Evolutionary conservation across 306 rosid genomes (phyloP).

Genomic region (Vigna angularis): DNA sequence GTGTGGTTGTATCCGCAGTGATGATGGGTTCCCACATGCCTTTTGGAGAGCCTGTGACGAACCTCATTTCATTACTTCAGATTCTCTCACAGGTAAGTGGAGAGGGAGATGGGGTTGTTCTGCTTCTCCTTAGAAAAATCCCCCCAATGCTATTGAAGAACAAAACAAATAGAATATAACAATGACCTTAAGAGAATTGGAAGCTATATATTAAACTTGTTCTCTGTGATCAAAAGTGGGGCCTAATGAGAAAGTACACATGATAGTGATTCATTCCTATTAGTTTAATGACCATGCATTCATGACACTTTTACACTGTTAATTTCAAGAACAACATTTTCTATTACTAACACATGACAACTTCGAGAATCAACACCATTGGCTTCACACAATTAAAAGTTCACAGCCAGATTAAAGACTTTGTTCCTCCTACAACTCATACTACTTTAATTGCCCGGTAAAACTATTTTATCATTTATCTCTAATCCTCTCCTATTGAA

Average conservation of each 20-base stretch:
- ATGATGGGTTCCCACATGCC: conserved; percentile 79
- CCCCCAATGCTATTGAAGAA: conserved; percentile 30
- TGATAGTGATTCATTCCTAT: conserved; percentile 31
- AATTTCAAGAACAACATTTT: too few species aligned
- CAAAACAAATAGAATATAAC: not conserved
- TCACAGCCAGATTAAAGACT: too few species aligned
- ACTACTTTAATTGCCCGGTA: too few species aligned
- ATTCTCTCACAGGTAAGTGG: conserved; percentile 28
- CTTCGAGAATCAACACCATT: too few species aligned
- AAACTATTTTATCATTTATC: too few species aligned
- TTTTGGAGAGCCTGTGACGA: conserved; percentile 65
- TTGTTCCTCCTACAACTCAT: too few species aligned
- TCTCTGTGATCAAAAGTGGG: conserved; percentile 29
- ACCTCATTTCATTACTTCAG: conserved; percentile 62
- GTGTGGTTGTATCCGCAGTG: conserved; percentile 75
- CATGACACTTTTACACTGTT: too few species aligned
- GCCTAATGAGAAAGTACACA: conserved; percentile 45
- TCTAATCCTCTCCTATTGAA: too few species aligned
- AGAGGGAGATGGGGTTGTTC: conserved; percentile 4
- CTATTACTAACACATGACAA: too few species aligned
- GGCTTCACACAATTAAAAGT: too few species aligned
- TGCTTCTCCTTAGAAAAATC: conserved; percentile 29
- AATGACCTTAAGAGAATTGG: not conserved
- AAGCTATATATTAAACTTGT: conserved; percentile 17
- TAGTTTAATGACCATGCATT: too few species aligned